phyloP scores from a whole-genome alignment of 345 rosid genomes.

The Arabis hirsuta region DNA sequence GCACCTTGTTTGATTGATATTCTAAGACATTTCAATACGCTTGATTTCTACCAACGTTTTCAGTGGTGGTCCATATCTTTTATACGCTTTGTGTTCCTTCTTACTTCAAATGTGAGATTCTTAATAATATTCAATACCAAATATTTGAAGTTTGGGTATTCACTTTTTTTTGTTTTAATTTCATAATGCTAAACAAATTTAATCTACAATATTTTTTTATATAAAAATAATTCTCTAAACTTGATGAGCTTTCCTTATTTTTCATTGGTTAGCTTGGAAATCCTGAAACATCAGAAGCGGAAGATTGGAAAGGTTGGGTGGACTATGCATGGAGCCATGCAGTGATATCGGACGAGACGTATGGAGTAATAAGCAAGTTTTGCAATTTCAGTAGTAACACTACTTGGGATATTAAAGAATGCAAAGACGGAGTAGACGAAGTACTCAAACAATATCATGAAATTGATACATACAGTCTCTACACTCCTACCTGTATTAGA shows the following conservation, averaged over 20 bases:
- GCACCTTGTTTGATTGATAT: not conserved
- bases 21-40: not conserved
- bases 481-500: slow-evolving; percentile 64
- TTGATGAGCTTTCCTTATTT: not conserved
- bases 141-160: not conserved
- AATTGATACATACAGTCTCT: slow-evolving; percentile 83
- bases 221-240: not conserved
- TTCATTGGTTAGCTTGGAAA: slow-evolving; percentile 67
- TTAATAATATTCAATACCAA: not conserved
- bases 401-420: slow-evolving; percentile 64
- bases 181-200: not conserved
- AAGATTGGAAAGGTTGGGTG: slow-evolving; percentile 84
- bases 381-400: slow-evolving; percentile 67
- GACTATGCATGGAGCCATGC: slow-evolving; percentile 99
- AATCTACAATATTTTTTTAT: not conserved
- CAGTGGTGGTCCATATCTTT: too few relatives aligned
- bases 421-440: slow-evolving; percentile 62
- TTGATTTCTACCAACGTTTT: not conserved
- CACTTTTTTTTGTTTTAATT: not conserved
- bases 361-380: slow-evolving; percentile 49
- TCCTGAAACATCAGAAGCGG: slow-evolving; percentile 76
- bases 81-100: not conserved
- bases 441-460: slow-evolving; percentile 65
- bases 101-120: not conserved
- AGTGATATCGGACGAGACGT: slow-evolving; percentile 82